Percentiles rank a stretch among this genome's conserved stretches.
phyloP scores from a whole-genome alignment of 441 rosid species.

The Corymbia calophylla region DNA sequence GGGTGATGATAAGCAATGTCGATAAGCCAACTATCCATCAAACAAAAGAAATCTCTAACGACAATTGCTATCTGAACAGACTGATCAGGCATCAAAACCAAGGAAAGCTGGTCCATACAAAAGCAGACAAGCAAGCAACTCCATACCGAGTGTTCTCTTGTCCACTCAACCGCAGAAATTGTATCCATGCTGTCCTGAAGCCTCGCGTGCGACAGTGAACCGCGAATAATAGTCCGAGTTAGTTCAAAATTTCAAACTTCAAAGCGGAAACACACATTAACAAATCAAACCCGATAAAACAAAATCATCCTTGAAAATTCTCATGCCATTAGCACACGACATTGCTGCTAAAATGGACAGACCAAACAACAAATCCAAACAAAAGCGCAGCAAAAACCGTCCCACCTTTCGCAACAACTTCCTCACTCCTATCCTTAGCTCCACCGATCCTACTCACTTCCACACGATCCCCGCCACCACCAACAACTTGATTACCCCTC shows the following conservation, averaged over 20 bases:
- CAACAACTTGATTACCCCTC: conserved; percentile 20
- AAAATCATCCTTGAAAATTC: background rate
- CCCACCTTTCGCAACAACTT: conserved; percentile 33
- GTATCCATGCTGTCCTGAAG: background rate
- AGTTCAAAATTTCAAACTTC: background rate
- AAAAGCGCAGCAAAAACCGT: background rate
- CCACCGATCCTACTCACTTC: conserved; percentile 23
- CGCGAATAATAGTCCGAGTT: background rate
- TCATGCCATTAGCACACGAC: background rate
- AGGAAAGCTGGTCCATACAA: background rate
- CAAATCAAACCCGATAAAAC: background rate
- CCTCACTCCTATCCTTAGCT: conserved; percentile 26
- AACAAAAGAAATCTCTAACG: background rate
- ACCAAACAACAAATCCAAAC: background rate
- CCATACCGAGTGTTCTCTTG: background rate
- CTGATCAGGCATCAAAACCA: background rate
- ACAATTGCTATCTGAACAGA: background rate
- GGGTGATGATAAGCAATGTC: background rate
- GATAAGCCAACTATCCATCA: background rate
- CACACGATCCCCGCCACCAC: conserved; percentile 7
- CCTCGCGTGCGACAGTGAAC: background rate
- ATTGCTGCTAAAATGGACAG: background rate
- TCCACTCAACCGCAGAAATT: too few species aligned
- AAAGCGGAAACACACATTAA: background rate
- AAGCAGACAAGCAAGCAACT: background rate